A percentile compares a stretch with the other conserved stretches of the same genome.
Conservation (phyloP, 2,329 filamentous ascomycete species). For the Diaporthe vexans region DNA sequence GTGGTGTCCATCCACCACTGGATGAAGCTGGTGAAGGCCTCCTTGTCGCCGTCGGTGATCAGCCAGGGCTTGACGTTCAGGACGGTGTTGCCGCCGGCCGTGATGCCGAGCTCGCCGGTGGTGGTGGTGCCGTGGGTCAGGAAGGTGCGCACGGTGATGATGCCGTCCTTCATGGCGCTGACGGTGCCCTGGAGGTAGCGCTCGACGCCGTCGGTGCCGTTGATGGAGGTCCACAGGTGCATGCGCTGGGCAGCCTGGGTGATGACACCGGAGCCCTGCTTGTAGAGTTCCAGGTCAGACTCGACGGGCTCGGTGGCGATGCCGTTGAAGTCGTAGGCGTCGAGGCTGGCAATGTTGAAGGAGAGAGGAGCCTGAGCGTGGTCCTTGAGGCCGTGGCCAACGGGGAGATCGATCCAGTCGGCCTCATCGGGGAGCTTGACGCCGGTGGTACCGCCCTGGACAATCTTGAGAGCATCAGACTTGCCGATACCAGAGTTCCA, state of each 20-base stretch:
- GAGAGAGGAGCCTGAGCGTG: constrained; percentile 42
- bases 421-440: constrained; percentile 35
- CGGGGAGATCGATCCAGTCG: constrained; percentile 39
- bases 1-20: constrained; percentile 40
- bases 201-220: constrained; percentile 44
- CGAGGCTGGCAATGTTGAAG: constrained; percentile 44
- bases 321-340: constrained; percentile 40
- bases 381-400: constrained; percentile 39
- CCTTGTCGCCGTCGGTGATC: constrained; percentile 44
- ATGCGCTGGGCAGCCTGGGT: constrained; percentile 46
- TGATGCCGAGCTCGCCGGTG: constrained; percentile 45
- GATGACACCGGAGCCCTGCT: constrained; percentile 44
- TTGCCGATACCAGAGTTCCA: constrained; percentile 45
- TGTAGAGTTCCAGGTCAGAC: constrained; percentile 43
- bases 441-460: constrained; percentile 42
- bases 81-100: constrained; percentile 44
- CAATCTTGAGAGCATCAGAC: constrained; percentile 43
- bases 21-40: constrained; percentile 40
- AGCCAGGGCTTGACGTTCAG: constrained; percentile 45
- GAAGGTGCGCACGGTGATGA: constrained; percentile 44
- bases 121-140: constrained; percentile 47
- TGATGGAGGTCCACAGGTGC: constrained; percentile 45
- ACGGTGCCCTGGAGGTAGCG: constrained; percentile 47
- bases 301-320: constrained; percentile 40
- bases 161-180: constrained; percentile 42